Evolutionary conservation across 768 basidiomycete species (phyloP).

Genomic region (Fomitopsis serialis): DNA sequence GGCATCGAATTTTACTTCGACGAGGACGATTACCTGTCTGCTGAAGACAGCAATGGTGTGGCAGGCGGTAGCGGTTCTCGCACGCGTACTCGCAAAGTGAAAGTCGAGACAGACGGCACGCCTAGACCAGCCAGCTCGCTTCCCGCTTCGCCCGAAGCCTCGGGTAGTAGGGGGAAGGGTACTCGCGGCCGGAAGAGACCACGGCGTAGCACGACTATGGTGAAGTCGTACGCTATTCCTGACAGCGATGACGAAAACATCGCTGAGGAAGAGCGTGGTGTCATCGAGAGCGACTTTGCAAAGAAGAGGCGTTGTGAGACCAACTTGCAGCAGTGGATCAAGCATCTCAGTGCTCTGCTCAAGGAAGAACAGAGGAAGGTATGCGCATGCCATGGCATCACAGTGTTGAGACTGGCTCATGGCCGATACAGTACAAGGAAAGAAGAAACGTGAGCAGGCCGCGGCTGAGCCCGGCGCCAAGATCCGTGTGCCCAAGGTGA

Average conservation of each 20-base stretch:
- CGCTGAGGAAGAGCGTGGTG: slow-evolving; percentile 26
- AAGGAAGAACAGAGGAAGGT: slow-evolving; percentile 73
- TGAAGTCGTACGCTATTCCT: slow-evolving; percentile 59
- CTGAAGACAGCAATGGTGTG: slow-evolving; percentile 19
- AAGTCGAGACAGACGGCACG: slow-evolving; percentile 22
- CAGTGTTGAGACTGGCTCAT: slow-evolving; percentile 1
- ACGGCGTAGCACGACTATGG: slow-evolving; percentile 45
- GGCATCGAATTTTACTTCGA: slow-evolving; percentile 67
- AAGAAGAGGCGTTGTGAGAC: slow-evolving; percentile 36
- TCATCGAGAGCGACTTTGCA: slow-evolving; percentile 21
- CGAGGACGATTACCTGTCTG: slow-evolving; percentile 62
- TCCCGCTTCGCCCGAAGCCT: not conserved
- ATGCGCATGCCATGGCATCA: slow-evolving; percentile 2
- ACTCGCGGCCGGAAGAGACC: slow-evolving; percentile 47
- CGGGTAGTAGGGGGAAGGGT: not conserved
- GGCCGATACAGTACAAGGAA: slow-evolving; percentile 49
- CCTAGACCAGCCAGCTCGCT: not conserved
- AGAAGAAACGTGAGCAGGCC: slow-evolving; percentile 51
- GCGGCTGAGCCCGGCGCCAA: slow-evolving; percentile 37
- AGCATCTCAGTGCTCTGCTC: slow-evolving; percentile 51
- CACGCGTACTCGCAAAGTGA: slow-evolving; percentile 30
- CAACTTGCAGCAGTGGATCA: slow-evolving; percentile 61
- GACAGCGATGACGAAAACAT: slow-evolving; percentile 69
- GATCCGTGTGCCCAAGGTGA: slow-evolving; percentile 55
- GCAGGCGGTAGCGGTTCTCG: slow-evolving; percentile 2